Conservation (phyloP, 768 basidiomycete genomes). For the Termitomyces sp. region DNA sequence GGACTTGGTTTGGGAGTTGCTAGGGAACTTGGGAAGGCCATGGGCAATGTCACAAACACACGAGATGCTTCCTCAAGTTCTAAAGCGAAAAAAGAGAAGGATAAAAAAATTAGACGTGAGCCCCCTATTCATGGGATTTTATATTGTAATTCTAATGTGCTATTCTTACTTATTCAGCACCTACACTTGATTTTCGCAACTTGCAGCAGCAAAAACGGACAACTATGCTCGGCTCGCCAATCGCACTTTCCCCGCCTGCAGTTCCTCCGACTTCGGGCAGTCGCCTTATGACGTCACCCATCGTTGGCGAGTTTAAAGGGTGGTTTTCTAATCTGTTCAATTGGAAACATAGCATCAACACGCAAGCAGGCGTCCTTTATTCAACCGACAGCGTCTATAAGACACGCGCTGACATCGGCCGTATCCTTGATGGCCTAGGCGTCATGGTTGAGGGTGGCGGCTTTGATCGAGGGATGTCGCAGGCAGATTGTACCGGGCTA, state of each 20-base stretch:
- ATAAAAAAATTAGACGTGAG: constrained; percentile 49
- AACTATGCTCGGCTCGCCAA: constrained; percentile 44
- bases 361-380: constrained; percentile 38
- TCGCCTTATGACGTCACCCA: constrained; percentile 53
- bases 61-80: constrained; percentile 17
- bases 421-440: constrained; percentile 62
- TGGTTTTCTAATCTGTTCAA: constrained; percentile 97
- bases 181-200: constrained; percentile 48
- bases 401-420: constrained; percentile 60
- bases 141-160: neutral
- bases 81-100: constrained; percentile 41
- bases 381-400: constrained; percentile 49
- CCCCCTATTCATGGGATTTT: constrained; percentile 5
- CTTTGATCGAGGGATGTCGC: constrained; percentile 18
- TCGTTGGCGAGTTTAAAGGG: constrained; percentile 77
- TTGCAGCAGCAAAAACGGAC: constrained; percentile 42
- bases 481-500: constrained; percentile 20
- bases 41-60: constrained; percentile 42
- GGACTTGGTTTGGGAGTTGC: constrained; percentile 28
- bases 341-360: constrained; percentile 64
- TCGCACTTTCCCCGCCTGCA: constrained; percentile 34
- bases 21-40: constrained; percentile 38
- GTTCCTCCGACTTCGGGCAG: constrained; percentile 26
- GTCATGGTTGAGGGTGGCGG: constrained; percentile 39
- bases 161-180: constrained; percentile 29